Conservation (phyloP, 768 basidiomycete species). For the Tricholoma flavovirens region DNA sequence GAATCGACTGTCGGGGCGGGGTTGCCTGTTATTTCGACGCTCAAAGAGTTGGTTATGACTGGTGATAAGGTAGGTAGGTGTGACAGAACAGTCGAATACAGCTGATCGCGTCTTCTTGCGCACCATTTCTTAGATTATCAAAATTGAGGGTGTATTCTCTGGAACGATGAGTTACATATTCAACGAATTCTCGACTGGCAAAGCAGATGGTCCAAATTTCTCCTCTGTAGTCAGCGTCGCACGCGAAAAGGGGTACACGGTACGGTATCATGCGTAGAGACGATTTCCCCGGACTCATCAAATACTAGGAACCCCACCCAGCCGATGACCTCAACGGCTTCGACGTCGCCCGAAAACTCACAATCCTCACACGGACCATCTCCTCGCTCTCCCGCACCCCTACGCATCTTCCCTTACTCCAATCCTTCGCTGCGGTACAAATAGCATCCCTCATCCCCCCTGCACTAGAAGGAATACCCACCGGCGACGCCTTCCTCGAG, state of each 20-base stretch:
- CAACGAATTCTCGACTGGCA: conserved; percentile 83
- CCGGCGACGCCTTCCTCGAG: conserved; percentile 78
- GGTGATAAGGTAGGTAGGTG: conserved; percentile 71
- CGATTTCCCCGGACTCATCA: neutral
- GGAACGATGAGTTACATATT: conserved; percentile 99
- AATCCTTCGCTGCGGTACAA: conserved; percentile 78
- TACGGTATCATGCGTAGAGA: conserved; percentile 26
- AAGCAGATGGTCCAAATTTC: conserved; percentile 67
- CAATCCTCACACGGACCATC: conserved; percentile 85
- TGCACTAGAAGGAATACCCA: conserved; percentile 56
- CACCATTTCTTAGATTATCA: conserved; percentile 48
- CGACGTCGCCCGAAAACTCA: conserved; percentile 95
- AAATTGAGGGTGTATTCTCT: conserved; percentile 96
- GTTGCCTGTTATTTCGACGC: conserved; percentile 82
- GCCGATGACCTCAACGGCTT: conserved; percentile 95
- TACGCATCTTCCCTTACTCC: conserved; percentile 44
- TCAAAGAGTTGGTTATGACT: conserved; percentile 88
- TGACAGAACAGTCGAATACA: neutral
- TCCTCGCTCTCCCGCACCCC: conserved; percentile 27
- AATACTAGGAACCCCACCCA: conserved; percentile 86
- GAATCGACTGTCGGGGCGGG: conserved; percentile 97
- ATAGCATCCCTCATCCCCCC: conserved; percentile 84
- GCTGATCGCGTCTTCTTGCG: neutral
- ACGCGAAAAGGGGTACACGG: conserved; percentile 92
- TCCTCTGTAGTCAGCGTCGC: conserved; percentile 87